Evolutionary conservation across 140 eudicot genomes (phyloP), one percentile per base, ranked within the genome.

Genomic region (Oenanthe javanica): DNA sequence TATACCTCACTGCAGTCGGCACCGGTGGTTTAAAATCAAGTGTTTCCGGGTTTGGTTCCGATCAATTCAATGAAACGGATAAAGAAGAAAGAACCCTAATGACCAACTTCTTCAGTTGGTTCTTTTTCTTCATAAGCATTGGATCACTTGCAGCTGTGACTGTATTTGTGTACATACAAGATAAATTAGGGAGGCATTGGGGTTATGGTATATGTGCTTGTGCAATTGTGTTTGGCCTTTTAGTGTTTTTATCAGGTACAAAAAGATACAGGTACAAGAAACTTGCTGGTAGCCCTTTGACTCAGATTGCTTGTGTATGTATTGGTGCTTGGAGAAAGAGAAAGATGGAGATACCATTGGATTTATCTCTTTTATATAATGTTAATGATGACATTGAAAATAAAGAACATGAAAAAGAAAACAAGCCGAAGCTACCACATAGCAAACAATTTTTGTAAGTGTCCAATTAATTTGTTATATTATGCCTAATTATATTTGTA

Each of bases 21-120:
- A 92, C 96, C 0, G 97, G 97, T 31, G 97, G 97, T 63, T 87
- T 92, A 6, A 92, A 92, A 50, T 90, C 97, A 45, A 92, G 97
- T 76, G 97, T 92, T 21, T 92, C 97, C 2, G 97, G 97, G 6
- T 86, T 92, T 49, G 96, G 97, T 11, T 87, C 96, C 4, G 96
- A 92, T 82, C 97, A 92, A 76, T 92, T 92, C 83, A 93, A 92
- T 69, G 97, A 92, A 4, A 18, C 89, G 0, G 86, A 92, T 81
- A 78, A 82, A 72, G 87, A 36, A 40, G 97, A 92, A 84, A 81
- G 57, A 59, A 50, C 69, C 66, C 87, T 82, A 75, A 90, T 92
- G 97, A 73, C 84, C 0, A 79, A 81, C 38, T 92, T 92, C 84
- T 92, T 92, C 77, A 88, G 83, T 49, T 92, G 97, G 97, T 92